Evolutionary conservation across 441 rosid species (phyloP).

Genomic region (Adansonia rubrostipa): DNA sequence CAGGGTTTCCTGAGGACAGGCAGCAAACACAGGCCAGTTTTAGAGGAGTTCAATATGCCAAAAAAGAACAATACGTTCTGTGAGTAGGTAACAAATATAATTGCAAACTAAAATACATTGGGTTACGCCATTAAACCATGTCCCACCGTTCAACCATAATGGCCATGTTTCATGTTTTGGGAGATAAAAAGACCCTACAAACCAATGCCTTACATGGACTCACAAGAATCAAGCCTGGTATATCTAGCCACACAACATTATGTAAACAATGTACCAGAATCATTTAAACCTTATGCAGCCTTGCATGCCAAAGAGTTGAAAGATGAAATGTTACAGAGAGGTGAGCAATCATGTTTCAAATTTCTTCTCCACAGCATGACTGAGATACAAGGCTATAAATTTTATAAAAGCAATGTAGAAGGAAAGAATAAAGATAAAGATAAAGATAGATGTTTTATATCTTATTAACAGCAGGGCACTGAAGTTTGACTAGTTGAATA

Average conservation of each 20-base stretch:
- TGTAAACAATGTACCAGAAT: constrained; percentile 4
- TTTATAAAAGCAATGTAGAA: background rate
- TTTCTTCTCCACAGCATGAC: constrained; percentile 10
- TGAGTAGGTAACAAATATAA: background rate
- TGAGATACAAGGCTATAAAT: background rate
- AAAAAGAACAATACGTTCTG: background rate
- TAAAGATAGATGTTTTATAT: background rate
- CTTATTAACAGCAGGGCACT: background rate
- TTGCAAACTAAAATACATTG: constrained; percentile 7
- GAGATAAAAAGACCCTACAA: background rate
- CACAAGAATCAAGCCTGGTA: background rate
- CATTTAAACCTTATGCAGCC: constrained; percentile 6
- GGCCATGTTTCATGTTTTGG: background rate
- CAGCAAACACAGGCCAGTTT: background rate
- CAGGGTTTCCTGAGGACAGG: constrained; percentile 65
- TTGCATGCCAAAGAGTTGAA: constrained; percentile 4
- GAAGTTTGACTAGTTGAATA: constrained; percentile 11
- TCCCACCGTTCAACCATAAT: background rate
- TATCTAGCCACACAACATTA: background rate
- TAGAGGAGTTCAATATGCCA: background rate
- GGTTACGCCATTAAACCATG: background rate
- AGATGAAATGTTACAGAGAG: constrained; percentile 16
- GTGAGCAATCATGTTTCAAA: constrained; percentile 4
- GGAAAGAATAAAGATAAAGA: background rate
- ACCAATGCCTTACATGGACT: background rate